Evolutionary conservation across 2,329 filamentous ascomycete species (phyloP).

Genomic region (Salinomyces thailandicus): DNA sequence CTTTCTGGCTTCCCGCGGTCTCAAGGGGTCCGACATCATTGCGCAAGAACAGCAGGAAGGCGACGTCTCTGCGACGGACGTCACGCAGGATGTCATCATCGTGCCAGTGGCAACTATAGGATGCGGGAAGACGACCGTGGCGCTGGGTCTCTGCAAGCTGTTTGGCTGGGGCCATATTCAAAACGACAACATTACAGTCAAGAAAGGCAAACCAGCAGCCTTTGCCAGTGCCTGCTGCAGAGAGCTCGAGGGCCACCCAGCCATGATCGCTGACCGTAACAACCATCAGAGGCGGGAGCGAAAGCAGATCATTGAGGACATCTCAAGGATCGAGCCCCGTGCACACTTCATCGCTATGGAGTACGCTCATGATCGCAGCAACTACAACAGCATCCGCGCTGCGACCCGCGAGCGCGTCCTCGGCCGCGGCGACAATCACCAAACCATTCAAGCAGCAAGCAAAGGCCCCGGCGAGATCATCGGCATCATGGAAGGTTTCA

Average conservation of each 20-base stretch:
- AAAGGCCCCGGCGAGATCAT: constrained; percentile 64
- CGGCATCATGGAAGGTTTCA: constrained; percentile 89
- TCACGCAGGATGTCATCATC: constrained; percentile 63
- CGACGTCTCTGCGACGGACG: constrained; percentile 41
- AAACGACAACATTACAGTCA: constrained; percentile 87
- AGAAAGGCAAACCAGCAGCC: constrained; percentile 59
- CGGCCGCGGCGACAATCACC: constrained; percentile 85
- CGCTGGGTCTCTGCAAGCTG: constrained; percentile 66
- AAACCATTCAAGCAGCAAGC: constrained; percentile 83
- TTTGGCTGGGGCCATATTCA: constrained; percentile 91
- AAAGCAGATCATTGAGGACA: constrained; percentile 73
- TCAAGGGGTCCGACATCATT: constrained; percentile 84
- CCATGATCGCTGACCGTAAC: constrained; percentile 85
- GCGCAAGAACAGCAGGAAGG: constrained; percentile 54
- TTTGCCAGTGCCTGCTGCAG: constrained; percentile 65
- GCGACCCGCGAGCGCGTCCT: constrained; percentile 72
- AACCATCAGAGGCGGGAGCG: constrained; percentile 85
- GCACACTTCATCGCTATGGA: constrained; percentile 75
- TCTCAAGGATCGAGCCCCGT: constrained; percentile 50
- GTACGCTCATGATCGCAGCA: constrained; percentile 62
- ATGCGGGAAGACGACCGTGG: constrained; percentile 92
- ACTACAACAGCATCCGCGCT: constrained; percentile 61
- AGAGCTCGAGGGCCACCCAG: constrained; percentile 53
- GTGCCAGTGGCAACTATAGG: constrained; percentile 87
- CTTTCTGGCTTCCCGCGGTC: constrained; percentile 70